Percentiles rank a stretch among this genome's conserved stretches.
Conservation (phyloP, 2,329 filamentous ascomycete genomes). For the Colletotrichum plurivorum region DNA sequence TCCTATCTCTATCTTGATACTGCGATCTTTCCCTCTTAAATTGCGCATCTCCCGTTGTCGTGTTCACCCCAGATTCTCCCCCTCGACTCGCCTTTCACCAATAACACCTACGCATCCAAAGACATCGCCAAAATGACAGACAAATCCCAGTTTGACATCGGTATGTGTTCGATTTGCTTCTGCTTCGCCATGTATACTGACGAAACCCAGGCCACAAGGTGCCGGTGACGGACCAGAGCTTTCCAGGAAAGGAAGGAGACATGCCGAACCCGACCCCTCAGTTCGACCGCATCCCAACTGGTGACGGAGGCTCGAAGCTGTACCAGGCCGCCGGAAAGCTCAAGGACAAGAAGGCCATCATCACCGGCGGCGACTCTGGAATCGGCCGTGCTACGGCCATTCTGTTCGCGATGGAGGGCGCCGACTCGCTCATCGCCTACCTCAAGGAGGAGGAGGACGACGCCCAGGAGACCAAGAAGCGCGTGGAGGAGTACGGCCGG, state of each 20-base stretch:
- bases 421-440: slow-evolving; percentile 80
- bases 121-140: slow-evolving; percentile 25
- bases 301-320: slow-evolving; percentile 75
- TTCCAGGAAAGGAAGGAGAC: slow-evolving; percentile 59
- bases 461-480: slow-evolving; percentile 79
- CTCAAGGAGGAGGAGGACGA: slow-evolving; percentile 83
- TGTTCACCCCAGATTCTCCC: background rate
- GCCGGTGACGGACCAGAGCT: slow-evolving; percentile 57
- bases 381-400: slow-evolving; percentile 84
- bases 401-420: slow-evolving; percentile 86
- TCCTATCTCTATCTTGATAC: background rate
- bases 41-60: background rate
- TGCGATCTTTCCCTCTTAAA: background rate
- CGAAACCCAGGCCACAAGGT: slow-evolving; percentile 51
- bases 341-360: slow-evolving; percentile 80
- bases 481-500: slow-evolving; percentile 76
- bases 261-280: slow-evolving; percentile 71
- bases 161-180: background rate
- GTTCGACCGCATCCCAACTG: slow-evolving; percentile 76
- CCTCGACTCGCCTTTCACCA: background rate
- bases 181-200: slow-evolving; percentile 7
- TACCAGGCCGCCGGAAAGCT: slow-evolving; percentile 86
- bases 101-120: background rate
- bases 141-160: slow-evolving; percentile 43
- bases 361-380: slow-evolving; percentile 85